Percentiles rank a stretch among this genome's conserved stretches.
These are phyloP conservation scores for Forsythia suspensa DNA, from an alignment of 257 asterid species.

Conservation along the genomic window DNA sequence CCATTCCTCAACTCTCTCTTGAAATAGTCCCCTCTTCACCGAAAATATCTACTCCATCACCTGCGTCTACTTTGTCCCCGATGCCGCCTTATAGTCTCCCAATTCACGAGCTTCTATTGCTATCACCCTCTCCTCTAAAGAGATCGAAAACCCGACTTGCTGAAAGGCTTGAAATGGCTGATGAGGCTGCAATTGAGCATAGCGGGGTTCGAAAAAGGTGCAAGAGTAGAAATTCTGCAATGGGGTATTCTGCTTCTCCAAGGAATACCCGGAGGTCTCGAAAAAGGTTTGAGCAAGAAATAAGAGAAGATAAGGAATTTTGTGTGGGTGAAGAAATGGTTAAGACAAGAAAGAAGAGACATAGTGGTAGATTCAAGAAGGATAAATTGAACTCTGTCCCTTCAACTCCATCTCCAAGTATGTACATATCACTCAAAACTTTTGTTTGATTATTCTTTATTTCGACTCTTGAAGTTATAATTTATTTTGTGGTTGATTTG, in stretches of 20 bases:
- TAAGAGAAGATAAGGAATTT: constrained; percentile 65
- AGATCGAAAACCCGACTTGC: constrained; percentile 50
- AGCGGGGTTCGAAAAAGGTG: constrained; percentile 43
- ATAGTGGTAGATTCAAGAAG: constrained; percentile 48
- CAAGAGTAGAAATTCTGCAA: constrained; percentile 43
- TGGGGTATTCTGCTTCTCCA: constrained; percentile 51
- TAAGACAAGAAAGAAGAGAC: constrained; percentile 72
- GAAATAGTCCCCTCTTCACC: constrained; percentile 77
- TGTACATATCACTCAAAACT: constrained; percentile 10
- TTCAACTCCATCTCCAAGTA: constrained; percentile 52
- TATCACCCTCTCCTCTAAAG: constrained; percentile 66
- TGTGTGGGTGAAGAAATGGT: constrained; percentile 56
- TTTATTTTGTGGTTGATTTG: constrained; percentile 5
- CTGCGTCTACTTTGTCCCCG: constrained; percentile 45
- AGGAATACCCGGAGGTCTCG: constrained; percentile 59
- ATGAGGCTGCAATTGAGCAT: constrained; percentile 47
- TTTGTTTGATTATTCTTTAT: background rate
- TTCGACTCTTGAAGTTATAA: background rate
- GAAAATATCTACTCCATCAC: constrained; percentile 52
- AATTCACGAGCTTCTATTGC: constrained; percentile 56
- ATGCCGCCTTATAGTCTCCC: constrained; percentile 59
- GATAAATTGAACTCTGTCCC: constrained; percentile 46
- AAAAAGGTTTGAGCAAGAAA: constrained; percentile 62
- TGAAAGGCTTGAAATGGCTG: constrained; percentile 53
- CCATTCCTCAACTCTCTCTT: constrained; percentile 59